Evolutionary conservation across 768 basidiomycete species (phyloP).

Genomic region (Termitomyces sp.): DNA sequence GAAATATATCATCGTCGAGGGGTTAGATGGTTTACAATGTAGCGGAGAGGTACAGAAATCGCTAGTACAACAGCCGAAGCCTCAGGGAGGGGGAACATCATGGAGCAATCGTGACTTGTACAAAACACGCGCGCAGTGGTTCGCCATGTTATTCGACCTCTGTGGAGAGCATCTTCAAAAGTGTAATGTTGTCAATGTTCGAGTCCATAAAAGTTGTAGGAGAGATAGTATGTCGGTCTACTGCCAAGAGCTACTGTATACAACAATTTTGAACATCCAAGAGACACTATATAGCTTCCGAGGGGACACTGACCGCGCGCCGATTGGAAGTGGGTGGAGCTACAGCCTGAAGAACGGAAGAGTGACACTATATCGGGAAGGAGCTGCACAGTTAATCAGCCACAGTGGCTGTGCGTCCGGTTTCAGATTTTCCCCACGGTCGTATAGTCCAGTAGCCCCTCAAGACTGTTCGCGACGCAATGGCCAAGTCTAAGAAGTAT

Average conservation of each 20-base stretch:
- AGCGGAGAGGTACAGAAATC: slow-evolving; percentile 15
- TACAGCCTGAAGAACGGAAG: too few relatives aligned
- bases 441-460: slow-evolving; percentile 17
- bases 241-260: neutral
- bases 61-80: neutral
- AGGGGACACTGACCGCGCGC: too few relatives aligned
- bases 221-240: neutral
- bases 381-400: slow-evolving; percentile 37
- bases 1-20: slow-evolving; percentile 13
- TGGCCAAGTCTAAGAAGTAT: slow-evolving; percentile 99
- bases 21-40: slow-evolving; percentile 16
- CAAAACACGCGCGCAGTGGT: slow-evolving; percentile 10
- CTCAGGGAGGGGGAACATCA: neutral
- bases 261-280: neutral
- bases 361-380: slow-evolving; percentile 9
- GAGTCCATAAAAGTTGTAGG: slow-evolving; percentile 5
- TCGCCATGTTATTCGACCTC: neutral
- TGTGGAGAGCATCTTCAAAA: slow-evolving; percentile 10
- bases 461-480: slow-evolving; percentile 35
- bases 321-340: too few relatives aligned
- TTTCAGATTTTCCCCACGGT: slow-evolving; percentile 8
- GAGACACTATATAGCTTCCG: too few relatives aligned
- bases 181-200: slow-evolving; percentile 5
- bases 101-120: neutral
- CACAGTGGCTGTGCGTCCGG: slow-evolving; percentile 36